Conservation (phyloP, 2,329 filamentous ascomycete species). For the Xylaria arbuscula region DNA sequence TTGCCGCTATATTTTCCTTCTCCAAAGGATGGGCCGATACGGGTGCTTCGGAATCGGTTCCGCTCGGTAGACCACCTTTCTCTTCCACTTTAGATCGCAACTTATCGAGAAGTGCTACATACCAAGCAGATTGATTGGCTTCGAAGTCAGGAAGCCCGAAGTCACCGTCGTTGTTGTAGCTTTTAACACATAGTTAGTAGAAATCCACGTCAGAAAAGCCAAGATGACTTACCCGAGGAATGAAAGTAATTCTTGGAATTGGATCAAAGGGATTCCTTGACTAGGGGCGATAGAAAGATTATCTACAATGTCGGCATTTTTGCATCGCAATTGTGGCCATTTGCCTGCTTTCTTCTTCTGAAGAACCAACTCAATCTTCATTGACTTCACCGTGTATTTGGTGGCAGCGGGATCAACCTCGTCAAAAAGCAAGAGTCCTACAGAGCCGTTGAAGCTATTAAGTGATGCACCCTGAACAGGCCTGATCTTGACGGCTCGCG, state of each 20-base stretch:
- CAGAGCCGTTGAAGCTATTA: constrained; percentile 59
- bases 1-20: constrained; percentile 27
- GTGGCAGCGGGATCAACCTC: constrained; percentile 71
- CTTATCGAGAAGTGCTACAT: constrained; percentile 39
- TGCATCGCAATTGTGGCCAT: constrained; percentile 66
- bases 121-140: constrained; percentile 42
- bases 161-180: constrained; percentile 39
- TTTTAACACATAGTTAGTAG: constrained; percentile 35
- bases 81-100: constrained; percentile 44
- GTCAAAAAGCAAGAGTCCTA: constrained; percentile 73
- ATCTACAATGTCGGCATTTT: constrained; percentile 56
- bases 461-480: constrained; percentile 57
- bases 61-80: constrained; percentile 15
- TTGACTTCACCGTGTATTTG: constrained; percentile 73
- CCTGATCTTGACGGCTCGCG: constrained; percentile 40
- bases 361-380: constrained; percentile 82
- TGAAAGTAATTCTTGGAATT: constrained; percentile 41
- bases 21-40: constrained; percentile 19
- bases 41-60: constrained; percentile 6
- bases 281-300: constrained; percentile 40
- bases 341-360: constrained; percentile 75
- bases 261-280: constrained; percentile 32
- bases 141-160: constrained; percentile 40
- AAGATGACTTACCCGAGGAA: constrained; percentile 41
- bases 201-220: not conserved